These are phyloP conservation scores for Boletus smithii DNA, from an alignment of 1,284 basidiomycete genomes.

Conservation along the genomic window DNA sequence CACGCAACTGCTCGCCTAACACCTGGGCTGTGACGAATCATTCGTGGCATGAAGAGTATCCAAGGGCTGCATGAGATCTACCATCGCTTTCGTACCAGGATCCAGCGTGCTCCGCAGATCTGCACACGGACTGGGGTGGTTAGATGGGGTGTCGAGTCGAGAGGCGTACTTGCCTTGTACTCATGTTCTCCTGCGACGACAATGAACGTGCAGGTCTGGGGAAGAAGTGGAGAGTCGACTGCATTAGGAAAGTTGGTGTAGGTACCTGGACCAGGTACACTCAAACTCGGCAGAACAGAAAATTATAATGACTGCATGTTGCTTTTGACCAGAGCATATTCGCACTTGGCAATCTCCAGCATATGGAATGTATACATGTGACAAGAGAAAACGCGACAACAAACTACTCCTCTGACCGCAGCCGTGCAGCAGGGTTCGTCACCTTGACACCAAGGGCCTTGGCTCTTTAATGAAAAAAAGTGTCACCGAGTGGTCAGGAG, in stretches of 20 bases:
- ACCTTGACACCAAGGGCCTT: slow-evolving; percentile 90
- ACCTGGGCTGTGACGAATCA: slow-evolving; percentile 43
- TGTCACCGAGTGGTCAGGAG: slow-evolving; percentile 1
- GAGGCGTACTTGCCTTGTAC: slow-evolving; percentile 25
- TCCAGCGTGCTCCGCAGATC: slow-evolving; percentile 81
- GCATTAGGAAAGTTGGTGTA: slow-evolving; percentile 26
- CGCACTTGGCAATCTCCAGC: slow-evolving; percentile 35
- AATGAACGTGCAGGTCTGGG: slow-evolving; percentile 7
- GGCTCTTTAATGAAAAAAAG: slow-evolving; percentile 52
- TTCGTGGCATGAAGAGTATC: slow-evolving; percentile 11
- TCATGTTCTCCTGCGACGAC: slow-evolving; percentile 19
- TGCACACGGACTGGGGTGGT: slow-evolving; percentile 19
- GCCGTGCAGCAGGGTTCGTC: slow-evolving; percentile 91
- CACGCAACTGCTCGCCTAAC: slow-evolving; percentile 59
- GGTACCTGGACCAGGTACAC: background rate
- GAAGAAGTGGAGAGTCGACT: slow-evolving; percentile 20
- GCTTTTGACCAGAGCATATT: slow-evolving; percentile 35
- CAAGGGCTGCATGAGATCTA: slow-evolving; percentile 33
- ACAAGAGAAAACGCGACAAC: slow-evolving; percentile 29
- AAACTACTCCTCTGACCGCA: slow-evolving; percentile 87
- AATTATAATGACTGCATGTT: slow-evolving; percentile 9
- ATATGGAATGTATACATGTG: slow-evolving; percentile 42
- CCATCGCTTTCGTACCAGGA: slow-evolving; percentile 85
- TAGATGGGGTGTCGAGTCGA: background rate
- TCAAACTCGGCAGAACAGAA: background rate